A percentile compares a stretch with the other conserved stretches of the same genome.
Evolutionary conservation across 2,329 filamentous ascomycete genomes (phyloP).

Genomic region (Fusarium sp.): DNA sequence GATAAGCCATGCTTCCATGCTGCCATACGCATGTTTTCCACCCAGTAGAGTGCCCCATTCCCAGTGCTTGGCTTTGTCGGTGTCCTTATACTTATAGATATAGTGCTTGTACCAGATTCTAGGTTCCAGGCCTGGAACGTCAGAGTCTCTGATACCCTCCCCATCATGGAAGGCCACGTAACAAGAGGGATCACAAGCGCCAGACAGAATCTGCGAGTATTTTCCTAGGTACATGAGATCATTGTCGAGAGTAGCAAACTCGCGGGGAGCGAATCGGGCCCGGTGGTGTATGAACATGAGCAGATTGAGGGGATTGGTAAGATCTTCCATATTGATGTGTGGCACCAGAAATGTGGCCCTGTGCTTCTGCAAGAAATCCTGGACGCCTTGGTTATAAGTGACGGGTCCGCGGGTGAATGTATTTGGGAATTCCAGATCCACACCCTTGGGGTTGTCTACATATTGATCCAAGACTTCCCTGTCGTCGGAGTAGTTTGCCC

Average conservation of each 20-base stretch:
- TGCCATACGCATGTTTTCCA: neutral
- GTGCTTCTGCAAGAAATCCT: slow-evolving; percentile 16
- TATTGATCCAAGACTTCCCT: neutral
- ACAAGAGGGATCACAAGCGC: slow-evolving; percentile 18
- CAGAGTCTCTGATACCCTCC: neutral
- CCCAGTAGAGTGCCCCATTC: neutral
- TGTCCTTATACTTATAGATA: neutral
- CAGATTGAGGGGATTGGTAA: slow-evolving; percentile 33
- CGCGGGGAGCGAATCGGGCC: slow-evolving; percentile 20
- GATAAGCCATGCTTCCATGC: slow-evolving; percentile 38
- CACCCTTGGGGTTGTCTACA: too few species aligned
- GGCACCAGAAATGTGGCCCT: slow-evolving; percentile 43
- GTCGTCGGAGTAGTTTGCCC: slow-evolving; percentile 36
- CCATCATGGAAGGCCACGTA: slow-evolving; percentile 8
- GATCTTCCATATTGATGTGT: slow-evolving; percentile 43
- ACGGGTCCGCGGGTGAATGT: neutral
- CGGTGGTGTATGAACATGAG: slow-evolving; percentile 45
- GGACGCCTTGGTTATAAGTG: slow-evolving; percentile 29
- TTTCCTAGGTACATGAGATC: slow-evolving; percentile 42
- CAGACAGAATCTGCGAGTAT: slow-evolving; percentile 31
- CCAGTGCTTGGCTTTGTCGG: neutral
- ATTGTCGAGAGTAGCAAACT: slow-evolving; percentile 31
- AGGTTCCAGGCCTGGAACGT: neutral
- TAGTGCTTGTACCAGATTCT: neutral
- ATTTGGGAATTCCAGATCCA: neutral